Conservation (phyloP, 306 rosid species). For the Acacia melanoxylon region DNA sequence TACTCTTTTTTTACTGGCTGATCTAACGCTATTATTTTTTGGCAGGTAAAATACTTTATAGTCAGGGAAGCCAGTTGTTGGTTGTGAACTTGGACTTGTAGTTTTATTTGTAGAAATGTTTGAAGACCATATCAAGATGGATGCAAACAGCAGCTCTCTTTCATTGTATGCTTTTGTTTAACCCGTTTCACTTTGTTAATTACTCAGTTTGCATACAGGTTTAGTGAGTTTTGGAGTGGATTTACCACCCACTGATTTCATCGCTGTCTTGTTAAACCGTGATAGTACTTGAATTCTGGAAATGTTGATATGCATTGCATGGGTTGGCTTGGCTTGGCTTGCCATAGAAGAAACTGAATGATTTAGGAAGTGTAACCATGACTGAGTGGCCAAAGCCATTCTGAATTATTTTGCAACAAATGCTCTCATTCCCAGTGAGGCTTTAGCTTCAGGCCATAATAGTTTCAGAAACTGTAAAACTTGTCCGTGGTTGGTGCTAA, state of each 20-base stretch:
- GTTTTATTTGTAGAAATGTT: conserved; percentile 24
- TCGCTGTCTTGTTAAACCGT: conserved; percentile 43
- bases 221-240: conserved; percentile 43
- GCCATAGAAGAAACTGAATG: background rate
- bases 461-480: background rate
- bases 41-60: conserved; percentile 51
- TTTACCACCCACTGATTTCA: conserved; percentile 44
- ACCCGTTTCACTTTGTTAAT: conserved; percentile 13
- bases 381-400: conserved; percentile 11
- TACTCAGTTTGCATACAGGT: conserved; percentile 36
- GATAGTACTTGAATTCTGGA: conserved; percentile 34
- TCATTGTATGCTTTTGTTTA: background rate
- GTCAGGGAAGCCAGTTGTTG: conserved; percentile 25
- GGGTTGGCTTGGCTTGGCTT: conserved; percentile 35
- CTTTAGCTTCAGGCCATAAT: background rate
- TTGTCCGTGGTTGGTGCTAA: conserved; percentile 7
- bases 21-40: conserved; percentile 24
- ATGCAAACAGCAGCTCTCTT: conserved; percentile 37
- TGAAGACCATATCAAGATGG: conserved; percentile 31
- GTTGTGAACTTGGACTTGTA: conserved; percentile 33
- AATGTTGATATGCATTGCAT: conserved; percentile 38
- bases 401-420: background rate
- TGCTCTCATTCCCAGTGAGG: background rate
- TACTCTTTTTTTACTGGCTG: background rate
- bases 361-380: background rate